Base-by-base conservation (phyloP, 495 filamentous ascomycete genomes). In the Penicillium crystallinum region DNA sequence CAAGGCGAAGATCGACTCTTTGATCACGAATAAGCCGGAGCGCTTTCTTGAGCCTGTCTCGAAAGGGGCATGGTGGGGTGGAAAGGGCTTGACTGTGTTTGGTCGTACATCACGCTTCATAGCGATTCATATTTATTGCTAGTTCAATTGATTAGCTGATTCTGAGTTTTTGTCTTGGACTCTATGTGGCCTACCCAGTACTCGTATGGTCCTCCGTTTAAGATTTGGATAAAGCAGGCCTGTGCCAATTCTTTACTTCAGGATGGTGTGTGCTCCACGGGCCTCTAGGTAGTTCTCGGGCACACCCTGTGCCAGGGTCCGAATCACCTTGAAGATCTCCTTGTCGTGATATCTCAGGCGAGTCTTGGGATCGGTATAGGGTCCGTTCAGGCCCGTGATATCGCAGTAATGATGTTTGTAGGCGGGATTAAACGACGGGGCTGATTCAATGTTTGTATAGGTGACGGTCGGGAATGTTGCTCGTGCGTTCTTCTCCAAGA, bases 1-100 rank as follows among this genome's bases (percentile, higher is more conserved):
- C 67, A 64, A 72, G 77, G 81, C 81, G 77, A 71, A 83, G 71
- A 82, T 65, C 19, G 64, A 72, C 49, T 53, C 52, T 31, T 37
- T 67, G 87, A 85, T 84, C 85, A 81, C 87, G 83, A 93, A 90
- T 95, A 93, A 95, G 90, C 90, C 89, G 90, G 90, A 92, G 90
- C 88, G 77, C 76, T 82, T 81, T 80, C 84, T 84, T 85, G 82
- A 86, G 74, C 82, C 80, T 76, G 72, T 73, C 70, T 81, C 71
- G 88, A 92, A 73, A 92, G 84, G 80, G 76, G 70, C 75, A 71
- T 66, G 84, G 80, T 84, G 84, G 62, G 83, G 78, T 93, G 84
- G 89, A 84, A 78, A 81, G 77, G 70, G 88, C 82, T 92, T 93
- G 90, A 93, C 88, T 95, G 84, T 85, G 87, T 80, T 39, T 82